A percentile compares a stretch with the other conserved stretches of the same genome.
Evolutionary conservation across 331 rosid species (phyloP).

Genomic region (Pyrus hybrid): DNA sequence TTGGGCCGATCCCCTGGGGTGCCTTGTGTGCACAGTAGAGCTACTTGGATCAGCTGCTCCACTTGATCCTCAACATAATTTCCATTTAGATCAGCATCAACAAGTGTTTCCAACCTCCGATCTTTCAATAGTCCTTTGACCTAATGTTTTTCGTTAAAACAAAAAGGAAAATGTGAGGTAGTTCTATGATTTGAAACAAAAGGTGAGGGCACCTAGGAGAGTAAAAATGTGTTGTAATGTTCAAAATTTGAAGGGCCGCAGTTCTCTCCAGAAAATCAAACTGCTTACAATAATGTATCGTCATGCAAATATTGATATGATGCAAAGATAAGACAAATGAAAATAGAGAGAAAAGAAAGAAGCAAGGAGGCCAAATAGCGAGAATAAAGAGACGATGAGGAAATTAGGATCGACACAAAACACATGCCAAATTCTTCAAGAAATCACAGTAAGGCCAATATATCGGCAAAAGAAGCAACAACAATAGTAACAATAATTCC

Average conservation of each 20-base stretch:
- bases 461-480: background rate
- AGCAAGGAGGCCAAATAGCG: background rate
- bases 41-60: slow-evolving; percentile 84
- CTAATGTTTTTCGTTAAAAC: slow-evolving; percentile 21
- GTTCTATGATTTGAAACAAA: background rate
- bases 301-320: background rate
- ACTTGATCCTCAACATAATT: slow-evolving; percentile 51
- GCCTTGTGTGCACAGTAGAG: slow-evolving; percentile 83
- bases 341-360: background rate
- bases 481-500: too few species aligned
- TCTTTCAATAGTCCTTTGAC: slow-evolving; percentile 82
- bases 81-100: slow-evolving; percentile 64
- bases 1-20: slow-evolving; percentile 78
- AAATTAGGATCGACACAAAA: background rate
- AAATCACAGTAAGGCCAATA: background rate
- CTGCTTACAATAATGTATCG: background rate
- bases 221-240: background rate
- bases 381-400: background rate
- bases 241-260: background rate
- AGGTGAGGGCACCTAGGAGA: background rate
- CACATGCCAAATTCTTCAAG: background rate
- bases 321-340: background rate
- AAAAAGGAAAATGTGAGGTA: slow-evolving; percentile 3
- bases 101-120: slow-evolving; percentile 70
- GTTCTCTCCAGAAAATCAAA: background rate